Base-by-base conservation (phyloP, 495 filamentous ascomycete genomes). In the Hypoxylon fragiforme region DNA sequence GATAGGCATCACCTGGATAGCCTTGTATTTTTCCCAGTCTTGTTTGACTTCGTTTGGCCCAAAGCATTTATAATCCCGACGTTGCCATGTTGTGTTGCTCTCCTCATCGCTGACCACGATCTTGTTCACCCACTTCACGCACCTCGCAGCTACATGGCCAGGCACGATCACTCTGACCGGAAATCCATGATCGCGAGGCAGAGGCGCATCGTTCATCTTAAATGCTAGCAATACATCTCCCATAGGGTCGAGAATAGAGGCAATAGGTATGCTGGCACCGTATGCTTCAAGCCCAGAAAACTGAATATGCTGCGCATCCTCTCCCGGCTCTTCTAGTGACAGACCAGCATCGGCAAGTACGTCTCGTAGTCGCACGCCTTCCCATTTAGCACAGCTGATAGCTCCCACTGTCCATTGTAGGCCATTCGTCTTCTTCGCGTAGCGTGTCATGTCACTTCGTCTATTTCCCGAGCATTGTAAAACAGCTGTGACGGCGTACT, bases 391-490 rank as follows among this genome's bases (percentile, higher is more conserved):
- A 50, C 79, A 83, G 36, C 77, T 73, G 20, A 83, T 82, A 12
- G 81, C 84, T 0, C 80, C 83, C 2, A 79, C 75, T 0, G 70
- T 75, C 79, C 80, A 86, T 49, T 84, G 79, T 35, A 86, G 65
- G 0, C 83, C 85, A 20, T 79, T 82, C 4, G 81, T 80, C 39
- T 74, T 70, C 13, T 74, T 71, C 7, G 72, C 77, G 14, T 77
- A 68, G 31, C 70, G 65, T 20, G 76, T 85, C 77, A 87, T 83
- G 59, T 86, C 79, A 24, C 74, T 77, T 0, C 85, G 69, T 3
- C 85, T 72, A 63, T 85, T 87, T 2, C 85, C 85, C 30, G 78
- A 79, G 62, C 84, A 88, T 24, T 83, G 81, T 11, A 87, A 54
- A 6, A 77, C 72, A 0, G 78, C 78, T 0, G 83, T 82, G n/a